phyloP scores from a whole-genome alignment of 345 rosid species.

The Brassica cretica region DNA sequence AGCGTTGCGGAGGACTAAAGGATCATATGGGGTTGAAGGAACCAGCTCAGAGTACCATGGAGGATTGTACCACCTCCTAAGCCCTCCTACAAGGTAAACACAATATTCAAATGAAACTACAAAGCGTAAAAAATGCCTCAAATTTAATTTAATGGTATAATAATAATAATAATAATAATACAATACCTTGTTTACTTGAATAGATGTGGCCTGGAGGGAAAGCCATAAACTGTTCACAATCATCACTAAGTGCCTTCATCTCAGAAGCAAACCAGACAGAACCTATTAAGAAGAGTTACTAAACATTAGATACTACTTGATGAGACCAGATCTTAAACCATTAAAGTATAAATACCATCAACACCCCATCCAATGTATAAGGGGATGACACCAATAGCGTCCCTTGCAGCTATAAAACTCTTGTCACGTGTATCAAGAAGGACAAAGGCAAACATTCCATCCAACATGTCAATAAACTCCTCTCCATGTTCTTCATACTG shows the following conservation, averaged over 20 bases:
- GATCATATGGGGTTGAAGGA: conserved; percentile 72
- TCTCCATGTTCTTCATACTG: conserved; percentile 88
- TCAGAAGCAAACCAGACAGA: conserved; percentile 89
- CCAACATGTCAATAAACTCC: conserved; percentile 69
- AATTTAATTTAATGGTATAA: background rate
- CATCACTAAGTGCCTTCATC: conserved; percentile 88
- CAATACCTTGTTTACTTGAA: conserved; percentile 80
- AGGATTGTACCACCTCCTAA: conserved; percentile 81
- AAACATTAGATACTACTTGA: background rate
- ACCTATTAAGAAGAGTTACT: conserved; percentile 46
- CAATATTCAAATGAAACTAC: background rate
- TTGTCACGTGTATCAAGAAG: conserved; percentile 73
- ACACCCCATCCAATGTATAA: conserved; percentile 87
- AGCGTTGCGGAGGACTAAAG: conserved; percentile 51
- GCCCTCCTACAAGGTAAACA: conserved; percentile 49
- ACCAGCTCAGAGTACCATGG: conserved; percentile 65
- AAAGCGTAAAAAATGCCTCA: background rate
- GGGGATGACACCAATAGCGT: conserved; percentile 73
- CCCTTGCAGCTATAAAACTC: conserved; percentile 78
- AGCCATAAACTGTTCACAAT: conserved; percentile 70
- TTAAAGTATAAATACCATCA: conserved; percentile 50
- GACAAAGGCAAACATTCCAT: conserved; percentile 87
- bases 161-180: background rate
- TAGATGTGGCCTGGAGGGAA: conserved; percentile 78
- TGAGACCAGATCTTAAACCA: background rate